Conservation (phyloP, 495 filamentous ascomycete species). For the Penicillium coprophilum region DNA sequence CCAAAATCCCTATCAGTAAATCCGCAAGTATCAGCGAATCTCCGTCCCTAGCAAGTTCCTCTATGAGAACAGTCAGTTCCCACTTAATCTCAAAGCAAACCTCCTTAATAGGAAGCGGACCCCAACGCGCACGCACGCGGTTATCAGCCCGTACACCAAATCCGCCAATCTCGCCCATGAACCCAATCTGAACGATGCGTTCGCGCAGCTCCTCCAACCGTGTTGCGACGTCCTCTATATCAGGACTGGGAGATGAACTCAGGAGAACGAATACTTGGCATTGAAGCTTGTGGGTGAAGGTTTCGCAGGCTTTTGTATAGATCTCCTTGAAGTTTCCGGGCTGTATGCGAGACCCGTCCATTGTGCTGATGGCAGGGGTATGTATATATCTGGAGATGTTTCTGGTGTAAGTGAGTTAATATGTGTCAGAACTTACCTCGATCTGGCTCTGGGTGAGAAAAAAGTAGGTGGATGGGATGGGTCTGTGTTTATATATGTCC, state of each 20-base stretch:
- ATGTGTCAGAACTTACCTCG: not conserved
- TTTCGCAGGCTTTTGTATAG: constrained; percentile 1
- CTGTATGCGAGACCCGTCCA: not conserved
- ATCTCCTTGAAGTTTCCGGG: not conserved
- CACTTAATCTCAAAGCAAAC: constrained; percentile 2
- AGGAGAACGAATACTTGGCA: constrained; percentile 1
- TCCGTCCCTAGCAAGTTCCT: not conserved
- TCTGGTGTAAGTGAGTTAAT: not conserved
- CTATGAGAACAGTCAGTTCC: not conserved
- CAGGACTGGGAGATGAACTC: not conserved
- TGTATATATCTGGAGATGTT: not conserved
- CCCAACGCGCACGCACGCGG: not conserved
- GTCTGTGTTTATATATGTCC: not conserved
- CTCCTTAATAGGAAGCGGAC: constrained; percentile 1
- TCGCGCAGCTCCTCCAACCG: not conserved
- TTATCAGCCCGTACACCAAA: not conserved
- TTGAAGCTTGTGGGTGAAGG: constrained; percentile 4
- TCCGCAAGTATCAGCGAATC: not conserved
- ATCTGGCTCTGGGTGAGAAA: too few species aligned
- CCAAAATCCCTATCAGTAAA: not conserved
- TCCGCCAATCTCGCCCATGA: not conserved
- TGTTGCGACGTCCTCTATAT: not conserved
- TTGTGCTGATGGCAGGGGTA: not conserved
- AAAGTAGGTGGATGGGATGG: not conserved
- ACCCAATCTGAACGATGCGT: not conserved